Percentiles rank a stretch among this genome's conserved stretches.
phyloP scores from a whole-genome alignment of 352 stramenopile genomes.

The Phytopythium kandeliae region DNA sequence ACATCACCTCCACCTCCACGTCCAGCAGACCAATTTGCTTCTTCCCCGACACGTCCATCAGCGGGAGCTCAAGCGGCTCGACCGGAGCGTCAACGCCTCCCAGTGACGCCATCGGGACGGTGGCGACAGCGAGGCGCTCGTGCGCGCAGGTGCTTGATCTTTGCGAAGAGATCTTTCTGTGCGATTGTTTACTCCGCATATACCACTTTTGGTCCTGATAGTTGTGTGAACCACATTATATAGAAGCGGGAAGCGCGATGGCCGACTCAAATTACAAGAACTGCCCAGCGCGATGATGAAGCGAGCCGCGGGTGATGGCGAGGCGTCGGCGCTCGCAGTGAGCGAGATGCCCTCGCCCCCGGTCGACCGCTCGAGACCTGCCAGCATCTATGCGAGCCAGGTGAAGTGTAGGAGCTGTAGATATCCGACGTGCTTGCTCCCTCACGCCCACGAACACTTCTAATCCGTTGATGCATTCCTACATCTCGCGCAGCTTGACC shows the following conservation, averaged over 20 bases:
- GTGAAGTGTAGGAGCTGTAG: background rate
- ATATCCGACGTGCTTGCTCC: background rate
- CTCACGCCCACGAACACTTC: background rate
- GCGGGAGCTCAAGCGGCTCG: slow-evolving; percentile 19
- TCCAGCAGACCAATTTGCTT: slow-evolving; percentile 23
- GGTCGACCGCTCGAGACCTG: background rate
- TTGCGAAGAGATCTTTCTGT: too few relatives aligned
- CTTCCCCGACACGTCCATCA: slow-evolving; percentile 23
- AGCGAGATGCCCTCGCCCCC: background rate
- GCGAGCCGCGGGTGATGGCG: background rate
- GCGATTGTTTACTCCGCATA: too few relatives aligned
- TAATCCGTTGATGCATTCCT: background rate
- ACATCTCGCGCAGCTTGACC: background rate
- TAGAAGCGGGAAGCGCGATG: too few relatives aligned
- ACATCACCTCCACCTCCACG: slow-evolving; percentile 28
- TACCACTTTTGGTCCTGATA: too few relatives aligned
- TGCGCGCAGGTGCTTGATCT: too few relatives aligned
- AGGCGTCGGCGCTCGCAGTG: background rate
- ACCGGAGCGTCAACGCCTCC: slow-evolving; percentile 14
- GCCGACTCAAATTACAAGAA: too few relatives aligned
- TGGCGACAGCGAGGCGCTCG: slow-evolving; percentile 20
- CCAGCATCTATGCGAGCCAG: background rate
- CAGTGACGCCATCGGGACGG: slow-evolving; percentile 20
- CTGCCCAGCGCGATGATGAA: background rate
- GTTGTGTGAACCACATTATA: too few relatives aligned